phyloP scores from a whole-genome alignment of 495 filamentous ascomycete genomes.

The Letharia lupina region DNA sequence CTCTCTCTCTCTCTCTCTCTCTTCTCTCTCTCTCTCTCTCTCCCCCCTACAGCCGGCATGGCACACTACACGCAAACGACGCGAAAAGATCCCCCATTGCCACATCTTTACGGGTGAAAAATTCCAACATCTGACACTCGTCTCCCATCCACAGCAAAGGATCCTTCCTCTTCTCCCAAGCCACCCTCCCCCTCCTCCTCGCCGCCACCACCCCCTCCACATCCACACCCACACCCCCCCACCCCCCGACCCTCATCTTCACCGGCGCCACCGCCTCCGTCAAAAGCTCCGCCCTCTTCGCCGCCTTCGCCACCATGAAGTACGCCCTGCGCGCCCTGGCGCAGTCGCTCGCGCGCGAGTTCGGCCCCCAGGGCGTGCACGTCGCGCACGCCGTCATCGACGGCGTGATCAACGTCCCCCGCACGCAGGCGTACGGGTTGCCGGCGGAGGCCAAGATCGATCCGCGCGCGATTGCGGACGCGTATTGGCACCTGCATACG shows the following conservation, averaged over 20 bases:
- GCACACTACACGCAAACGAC: background rate
- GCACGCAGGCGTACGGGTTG: constrained; percentile 51
- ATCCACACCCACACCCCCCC: background rate
- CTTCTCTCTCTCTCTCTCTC: background rate
- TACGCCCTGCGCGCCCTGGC: constrained; percentile 70
- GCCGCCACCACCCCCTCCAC: constrained; percentile 37
- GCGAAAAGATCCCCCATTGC: background rate
- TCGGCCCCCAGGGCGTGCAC: constrained; percentile 82
- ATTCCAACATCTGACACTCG: background rate
- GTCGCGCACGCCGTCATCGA: constrained; percentile 81
- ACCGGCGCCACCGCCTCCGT: constrained; percentile 82
- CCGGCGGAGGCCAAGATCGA: constrained; percentile 62
- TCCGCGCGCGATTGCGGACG: constrained; percentile 83
- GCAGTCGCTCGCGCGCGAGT: constrained; percentile 78
- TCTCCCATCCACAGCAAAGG: constrained; percentile 45
- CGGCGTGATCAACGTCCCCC: constrained; percentile 77
- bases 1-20: too few relatives aligned
- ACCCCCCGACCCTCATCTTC: constrained; percentile 78
- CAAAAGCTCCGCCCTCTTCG: constrained; percentile 61
- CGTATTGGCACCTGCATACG: constrained; percentile 82
- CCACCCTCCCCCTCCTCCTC: constrained; percentile 63
- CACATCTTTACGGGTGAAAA: background rate
- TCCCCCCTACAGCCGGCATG: background rate
- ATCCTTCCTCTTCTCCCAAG: constrained; percentile 70
- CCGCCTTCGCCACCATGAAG: constrained; percentile 69